phyloP scores from a whole-genome alignment of 371 early-diverging fungal species.

The Phascolomyces articulosus region DNA sequence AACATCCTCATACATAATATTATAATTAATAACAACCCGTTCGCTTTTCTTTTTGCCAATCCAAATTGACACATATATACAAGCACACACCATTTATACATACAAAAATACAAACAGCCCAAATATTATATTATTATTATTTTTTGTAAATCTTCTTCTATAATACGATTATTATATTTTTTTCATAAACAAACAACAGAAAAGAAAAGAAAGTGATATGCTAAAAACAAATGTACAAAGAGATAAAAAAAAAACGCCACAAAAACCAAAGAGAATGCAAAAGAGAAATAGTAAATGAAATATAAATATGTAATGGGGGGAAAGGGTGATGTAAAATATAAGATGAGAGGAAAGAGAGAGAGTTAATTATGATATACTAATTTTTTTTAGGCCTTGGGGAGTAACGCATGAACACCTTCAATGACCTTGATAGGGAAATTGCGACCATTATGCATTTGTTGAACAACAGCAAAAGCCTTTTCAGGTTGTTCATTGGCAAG shows the following conservation, averaged over 20 bases:
- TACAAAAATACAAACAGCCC: background rate
- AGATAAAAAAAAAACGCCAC: background rate
- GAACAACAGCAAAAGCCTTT: slow-evolving; percentile 38
- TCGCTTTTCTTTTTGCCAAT: too few relatives aligned
- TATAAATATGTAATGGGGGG: too few relatives aligned
- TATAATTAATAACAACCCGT: too few relatives aligned
- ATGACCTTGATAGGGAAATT: slow-evolving; percentile 15
- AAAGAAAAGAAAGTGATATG: background rate
- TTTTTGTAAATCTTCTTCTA: background rate
- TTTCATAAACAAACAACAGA: background rate
- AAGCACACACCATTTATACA: background rate
- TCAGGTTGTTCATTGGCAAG: slow-evolving; percentile 43
- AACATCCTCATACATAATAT: background rate
- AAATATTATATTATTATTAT: background rate
- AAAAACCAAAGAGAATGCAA: background rate
- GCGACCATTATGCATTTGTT: slow-evolving; percentile 28
- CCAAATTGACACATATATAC: too few relatives aligned
- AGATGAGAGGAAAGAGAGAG: too few relatives aligned
- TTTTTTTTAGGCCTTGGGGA: background rate
- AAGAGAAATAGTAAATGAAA: too few relatives aligned
- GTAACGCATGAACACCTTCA: slow-evolving; percentile 2
- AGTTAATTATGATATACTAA: too few relatives aligned
- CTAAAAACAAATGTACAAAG: slow-evolving; percentile 3
- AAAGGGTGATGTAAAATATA: background rate
- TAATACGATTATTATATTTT: background rate